Evolutionary conservation across 495 filamentous ascomycete genomes (phyloP), one percentile per base, ranked within the genome.

Genomic region (Staphylotrichum longicolle): DNA sequence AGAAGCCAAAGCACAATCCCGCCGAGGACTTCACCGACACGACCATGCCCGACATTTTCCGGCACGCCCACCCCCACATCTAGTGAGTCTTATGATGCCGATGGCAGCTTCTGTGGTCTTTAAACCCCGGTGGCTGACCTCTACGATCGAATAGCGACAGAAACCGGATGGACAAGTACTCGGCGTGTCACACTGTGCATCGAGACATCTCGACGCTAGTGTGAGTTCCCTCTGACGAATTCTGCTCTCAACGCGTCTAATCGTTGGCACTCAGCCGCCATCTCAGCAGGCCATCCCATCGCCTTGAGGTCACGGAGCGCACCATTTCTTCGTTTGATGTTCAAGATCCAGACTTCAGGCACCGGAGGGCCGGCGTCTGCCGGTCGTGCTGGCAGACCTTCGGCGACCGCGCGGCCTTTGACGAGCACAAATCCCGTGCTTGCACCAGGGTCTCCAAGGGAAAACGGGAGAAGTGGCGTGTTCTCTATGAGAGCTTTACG

Each of bases 181-280:
- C 66, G 8, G 67, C 72, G 0, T 75, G 72, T 57, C 72, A 75
- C 46, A 68, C 72, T 7, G 27, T 60, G n/a, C 72, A 73, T 55
- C 64, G 68, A 56, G 69, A 75, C 20, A 73, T 75, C 50, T 73
- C 72, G 8, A 73, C 71, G 42, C 62, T 75, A 30, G 71, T 72
- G 71, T 71, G 57, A 67, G 71, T 54, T n/a, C 10, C 30, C 20
- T 5, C n/a, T 9, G 44, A 7, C 27, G 11, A 7, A 54, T 34
- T 9, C 48, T 30, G 11, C 55, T 11, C 27, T 27, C 35, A 46
- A 52, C 47, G 12, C 10, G 51, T 47, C 61, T 67, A 34, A 65
- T 41, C 14, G 4, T 50, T 50, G 46, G 15, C 44, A n/a, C 14
- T 3, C 15, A 73, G 71, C 7, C 70, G 72, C 33, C 72, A 75